Evolutionary conservation across 371 early-diverging fungal genomes (phyloP), one percentile per base, ranked within the genome.

Genomic region (Mucor saturninus): DNA sequence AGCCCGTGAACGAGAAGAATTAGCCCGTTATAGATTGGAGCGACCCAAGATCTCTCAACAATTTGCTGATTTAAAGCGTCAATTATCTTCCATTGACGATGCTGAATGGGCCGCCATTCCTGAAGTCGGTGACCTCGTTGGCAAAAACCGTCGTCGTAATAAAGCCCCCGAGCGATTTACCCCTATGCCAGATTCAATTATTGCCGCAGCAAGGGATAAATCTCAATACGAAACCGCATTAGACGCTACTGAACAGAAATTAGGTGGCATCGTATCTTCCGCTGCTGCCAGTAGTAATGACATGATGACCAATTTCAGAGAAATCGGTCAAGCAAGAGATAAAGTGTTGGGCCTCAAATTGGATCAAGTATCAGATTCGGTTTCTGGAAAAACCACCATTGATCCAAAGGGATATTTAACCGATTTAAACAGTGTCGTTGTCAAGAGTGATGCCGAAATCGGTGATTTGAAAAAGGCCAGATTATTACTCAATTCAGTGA

Each of bases 351-450:
- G 93, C 9, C 66, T 95, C 53, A 92, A 94, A 62, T 76, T 98
- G 56, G 98, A 95, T 81, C 93, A 94, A 62, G 87, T 91, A 26
- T 70, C 74, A 2, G 90, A 89, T 61, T 88, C 90, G 5, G 90
- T 85, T 1, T 87, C 91, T 0, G 95, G 95, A 11, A 87, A 89
- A 74, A 92, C 88, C 8, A 93, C 85, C 2, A 87, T 97, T 35
- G 98, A 98, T 65, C 95, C 97, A 2, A 93, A 92, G 58, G 98
- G 98, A 7, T 98, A 98, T 69, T 73, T 98, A 58, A 96, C 98
- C 0, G 96, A 92, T 64, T 84, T 98, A 40, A 91, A 91, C 71
- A 90, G 92, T 67, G 84, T 95, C 1, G 88, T 86, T 0, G 78
- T 93, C 26, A 92, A 92, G 66, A 90, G 86, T 52, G 94, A 89